Percentiles rank a stretch among this genome's conserved stretches.
These are phyloP conservation scores for Puya raimondii DNA, from an alignment of 176 grass and related monocot genomes.

Conservation along the genomic window DNA sequence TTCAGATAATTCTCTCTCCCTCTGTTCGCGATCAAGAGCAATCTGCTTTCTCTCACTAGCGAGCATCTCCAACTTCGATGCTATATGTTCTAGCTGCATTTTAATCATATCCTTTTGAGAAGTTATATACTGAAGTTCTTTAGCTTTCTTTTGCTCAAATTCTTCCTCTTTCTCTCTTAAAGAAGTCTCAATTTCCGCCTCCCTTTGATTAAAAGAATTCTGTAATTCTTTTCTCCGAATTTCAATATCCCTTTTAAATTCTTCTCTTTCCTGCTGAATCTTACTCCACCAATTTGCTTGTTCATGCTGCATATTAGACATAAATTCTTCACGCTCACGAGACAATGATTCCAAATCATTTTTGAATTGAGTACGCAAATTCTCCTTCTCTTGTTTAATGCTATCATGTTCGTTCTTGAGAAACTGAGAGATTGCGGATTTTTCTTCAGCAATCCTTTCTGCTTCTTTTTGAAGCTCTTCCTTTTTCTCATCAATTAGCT, in stretches of 20 bases:
- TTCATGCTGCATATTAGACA: slow-evolving; percentile 61
- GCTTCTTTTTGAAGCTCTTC: slow-evolving; percentile 62
- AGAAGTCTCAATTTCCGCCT: slow-evolving; percentile 57
- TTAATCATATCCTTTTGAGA: slow-evolving; percentile 60
- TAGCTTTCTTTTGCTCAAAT: slow-evolving; percentile 61
- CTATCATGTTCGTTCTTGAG: slow-evolving; percentile 57
- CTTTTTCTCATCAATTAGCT: slow-evolving; percentile 82
- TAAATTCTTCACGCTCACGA: slow-evolving; percentile 67
- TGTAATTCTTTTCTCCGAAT: slow-evolving; percentile 66
- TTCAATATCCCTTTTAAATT: slow-evolving; percentile 61
- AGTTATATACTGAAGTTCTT: slow-evolving; percentile 55
- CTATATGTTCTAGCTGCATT: slow-evolving; percentile 50
- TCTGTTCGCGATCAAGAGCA: slow-evolving; percentile 49
- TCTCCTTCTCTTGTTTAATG: slow-evolving; percentile 74
- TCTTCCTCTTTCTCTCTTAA: slow-evolving; percentile 61
- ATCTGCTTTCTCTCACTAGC: slow-evolving; percentile 75
- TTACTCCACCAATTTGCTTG: slow-evolving; percentile 54
- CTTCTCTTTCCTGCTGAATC: slow-evolving; percentile 70
- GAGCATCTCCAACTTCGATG: slow-evolving; percentile 61
- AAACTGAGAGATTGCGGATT: slow-evolving; percentile 37
- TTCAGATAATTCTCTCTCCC: slow-evolving; percentile 65
- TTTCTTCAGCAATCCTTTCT: slow-evolving; percentile 53
- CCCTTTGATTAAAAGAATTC: slow-evolving; percentile 56
- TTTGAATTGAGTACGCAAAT: slow-evolving; percentile 52
- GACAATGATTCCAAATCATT: slow-evolving; percentile 54